Conservation (phyloP, 2,329 filamentous ascomycete genomes). For the Phialophora expanda region DNA sequence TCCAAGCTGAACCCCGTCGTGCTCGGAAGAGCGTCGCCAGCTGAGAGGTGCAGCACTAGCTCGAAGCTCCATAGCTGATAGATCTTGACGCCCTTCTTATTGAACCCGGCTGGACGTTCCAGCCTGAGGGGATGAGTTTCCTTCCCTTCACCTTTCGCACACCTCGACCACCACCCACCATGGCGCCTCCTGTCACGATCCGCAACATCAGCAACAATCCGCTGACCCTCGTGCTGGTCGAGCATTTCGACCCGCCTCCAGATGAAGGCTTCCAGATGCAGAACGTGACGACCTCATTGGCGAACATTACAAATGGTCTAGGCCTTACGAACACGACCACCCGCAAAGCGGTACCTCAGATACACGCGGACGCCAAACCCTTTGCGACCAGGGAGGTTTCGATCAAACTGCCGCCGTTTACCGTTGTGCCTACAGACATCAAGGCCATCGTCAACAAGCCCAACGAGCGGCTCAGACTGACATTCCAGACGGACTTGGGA, state of each 20-base stretch:
- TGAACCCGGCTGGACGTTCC: not conserved
- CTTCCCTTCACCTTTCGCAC: constrained; percentile 2
- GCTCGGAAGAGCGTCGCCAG: not conserved
- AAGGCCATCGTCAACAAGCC: constrained; percentile 60
- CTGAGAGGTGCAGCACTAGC: constrained; percentile 16
- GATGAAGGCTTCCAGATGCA: constrained; percentile 40
- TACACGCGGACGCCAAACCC: constrained; percentile 62
- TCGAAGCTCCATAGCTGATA: not conserved
- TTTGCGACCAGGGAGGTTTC: constrained; percentile 67
- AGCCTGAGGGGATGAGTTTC: constrained; percentile 1
- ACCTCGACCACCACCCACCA: constrained; percentile 31
- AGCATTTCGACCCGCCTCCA: constrained; percentile 68
- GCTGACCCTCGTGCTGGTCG: constrained; percentile 73
- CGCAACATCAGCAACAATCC: constrained; percentile 79
- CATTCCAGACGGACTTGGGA: constrained; percentile 66
- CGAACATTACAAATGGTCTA: constrained; percentile 55
- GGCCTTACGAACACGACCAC: constrained; percentile 52
- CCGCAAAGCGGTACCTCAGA: constrained; percentile 49
- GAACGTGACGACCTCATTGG: constrained; percentile 45
- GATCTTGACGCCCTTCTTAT: not conserved
- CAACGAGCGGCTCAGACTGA: constrained; percentile 73
- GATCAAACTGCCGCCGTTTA: constrained; percentile 71
- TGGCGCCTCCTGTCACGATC: constrained; percentile 65
- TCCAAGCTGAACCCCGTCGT: not conserved
- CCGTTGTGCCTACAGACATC: constrained; percentile 67